Conservation (phyloP, 352 stramenopile species). For the Pythium oligandrum region DNA sequence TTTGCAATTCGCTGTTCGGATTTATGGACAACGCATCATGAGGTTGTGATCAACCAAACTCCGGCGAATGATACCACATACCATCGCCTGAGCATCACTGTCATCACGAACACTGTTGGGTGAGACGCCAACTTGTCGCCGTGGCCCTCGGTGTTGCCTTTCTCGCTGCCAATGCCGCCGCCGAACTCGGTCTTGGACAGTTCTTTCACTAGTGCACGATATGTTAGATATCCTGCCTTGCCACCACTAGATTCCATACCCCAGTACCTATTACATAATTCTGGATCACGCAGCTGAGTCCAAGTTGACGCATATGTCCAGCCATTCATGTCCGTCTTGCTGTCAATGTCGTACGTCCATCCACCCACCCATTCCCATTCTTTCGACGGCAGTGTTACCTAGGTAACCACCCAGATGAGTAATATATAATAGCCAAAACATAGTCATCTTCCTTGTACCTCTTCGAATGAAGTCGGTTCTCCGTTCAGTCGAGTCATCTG, state of each 20-base stretch:
- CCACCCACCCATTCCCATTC: slow-evolving; percentile 64
- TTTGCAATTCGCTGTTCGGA: slow-evolving; percentile 39
- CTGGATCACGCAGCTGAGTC: too few species aligned
- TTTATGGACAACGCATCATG: neutral
- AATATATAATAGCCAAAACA: neutral
- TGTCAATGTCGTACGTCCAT: slow-evolving; percentile 39
- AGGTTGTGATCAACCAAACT: too few species aligned
- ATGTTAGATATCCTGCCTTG: too few species aligned
- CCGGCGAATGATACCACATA: too few species aligned
- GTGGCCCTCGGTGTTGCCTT: slow-evolving; percentile 38
- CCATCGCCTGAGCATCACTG: too few species aligned
- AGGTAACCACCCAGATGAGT: neutral
- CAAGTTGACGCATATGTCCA: slow-evolving; percentile 40
- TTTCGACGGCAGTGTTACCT: slow-evolving; percentile 42
- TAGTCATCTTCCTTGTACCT: slow-evolving; percentile 18
- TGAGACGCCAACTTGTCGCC: too few species aligned
- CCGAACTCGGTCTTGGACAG: slow-evolving; percentile 29
- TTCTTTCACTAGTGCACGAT: slow-evolving; percentile 25
- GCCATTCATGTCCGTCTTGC: slow-evolving; percentile 42
- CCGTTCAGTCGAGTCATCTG: slow-evolving; percentile 26
- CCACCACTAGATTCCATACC: too few species aligned
- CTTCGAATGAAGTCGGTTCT: slow-evolving; percentile 29
- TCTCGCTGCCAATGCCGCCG: slow-evolving; percentile 55
- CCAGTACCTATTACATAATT: too few species aligned
- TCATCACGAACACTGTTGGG: too few species aligned